phyloP scores from a whole-genome alignment of 73 alveolate genomes.

The Diophrys appendiculata region DNA sequence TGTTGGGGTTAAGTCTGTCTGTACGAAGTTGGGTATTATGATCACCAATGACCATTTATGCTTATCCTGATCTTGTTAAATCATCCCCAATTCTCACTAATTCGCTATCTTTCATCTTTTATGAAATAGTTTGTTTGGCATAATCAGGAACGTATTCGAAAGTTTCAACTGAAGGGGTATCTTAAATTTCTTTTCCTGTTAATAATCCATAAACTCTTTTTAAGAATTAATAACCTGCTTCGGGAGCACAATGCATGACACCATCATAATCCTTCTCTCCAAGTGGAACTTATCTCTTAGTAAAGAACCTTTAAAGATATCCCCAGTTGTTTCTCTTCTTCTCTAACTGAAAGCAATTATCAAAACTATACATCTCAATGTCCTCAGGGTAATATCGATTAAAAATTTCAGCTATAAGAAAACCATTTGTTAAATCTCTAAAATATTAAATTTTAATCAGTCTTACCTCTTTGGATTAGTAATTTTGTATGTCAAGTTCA shows the following conservation, averaged over 20 bases:
- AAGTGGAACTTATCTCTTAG: slow-evolving; percentile 62
- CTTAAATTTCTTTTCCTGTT: slow-evolving; percentile 53
- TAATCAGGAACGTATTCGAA: slow-evolving; percentile 36
- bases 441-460: no score
- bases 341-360: slow-evolving; percentile 69
- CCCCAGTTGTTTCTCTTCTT: slow-evolving; percentile 79
- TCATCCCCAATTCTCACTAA: slow-evolving; percentile 49
- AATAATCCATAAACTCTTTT: slow-evolving; percentile 51
- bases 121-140: slow-evolving; percentile 57
- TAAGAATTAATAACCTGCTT: slow-evolving; percentile 61
- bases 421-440: slow-evolving; percentile 25
- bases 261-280: slow-evolving; percentile 59
- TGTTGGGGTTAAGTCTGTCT: slow-evolving; percentile 49
- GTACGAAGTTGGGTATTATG: slow-evolving; percentile 51
- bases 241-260: slow-evolving; percentile 75
- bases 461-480: slow-evolving; percentile 66
- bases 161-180: slow-evolving; percentile 26
- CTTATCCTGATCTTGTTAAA: slow-evolving; percentile 15
- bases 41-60: slow-evolving; percentile 33
- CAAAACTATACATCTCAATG: slow-evolving; percentile 68
- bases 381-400: slow-evolving; percentile 72
- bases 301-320: slow-evolving; percentile 63
- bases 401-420: slow-evolving; percentile 20
- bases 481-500: slow-evolving; percentile 66
- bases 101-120: slow-evolving; percentile 52